These are phyloP conservation scores for Tulasnella sp. DNA, from an alignment of 768 basidiomycete species.

Conservation along the genomic window DNA sequence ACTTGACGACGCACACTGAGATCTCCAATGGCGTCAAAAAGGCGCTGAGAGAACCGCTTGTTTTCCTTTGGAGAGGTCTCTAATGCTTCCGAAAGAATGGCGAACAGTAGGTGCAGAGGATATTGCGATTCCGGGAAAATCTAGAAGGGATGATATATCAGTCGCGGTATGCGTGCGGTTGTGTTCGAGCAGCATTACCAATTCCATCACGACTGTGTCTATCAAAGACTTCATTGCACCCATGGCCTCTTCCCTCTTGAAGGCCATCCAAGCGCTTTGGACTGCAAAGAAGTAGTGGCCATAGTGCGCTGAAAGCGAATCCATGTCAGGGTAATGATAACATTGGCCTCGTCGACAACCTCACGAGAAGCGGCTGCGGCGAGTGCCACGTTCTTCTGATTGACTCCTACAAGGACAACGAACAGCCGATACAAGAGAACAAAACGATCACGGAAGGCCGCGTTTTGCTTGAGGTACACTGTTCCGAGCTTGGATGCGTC, in stretches of 20 bases:
- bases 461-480: conserved; percentile 39
- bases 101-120: conserved; percentile 52
- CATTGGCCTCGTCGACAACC: conserved; percentile 20
- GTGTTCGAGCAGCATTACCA: conserved; percentile 31
- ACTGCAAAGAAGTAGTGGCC: conserved; percentile 33
- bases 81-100: conserved; percentile 57
- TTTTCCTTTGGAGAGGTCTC: conserved; percentile 42
- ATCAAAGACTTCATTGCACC: conserved; percentile 61
- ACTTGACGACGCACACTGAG: conserved; percentile 43
- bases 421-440: conserved; percentile 56
- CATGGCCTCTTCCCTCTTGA: conserved; percentile 43
- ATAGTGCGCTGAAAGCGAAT: conserved; percentile 45
- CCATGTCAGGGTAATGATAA: background rate
- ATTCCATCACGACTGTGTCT: conserved; percentile 72
- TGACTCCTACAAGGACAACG: conserved; percentile 43
- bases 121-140: conserved; percentile 54
- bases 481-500: conserved; percentile 24
- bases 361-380: conserved; percentile 60
- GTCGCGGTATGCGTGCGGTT: background rate
- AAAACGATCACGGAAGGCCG: conserved; percentile 43
- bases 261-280: conserved; percentile 46
- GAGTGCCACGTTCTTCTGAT: conserved; percentile 54
- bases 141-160: background rate
- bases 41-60: conserved; percentile 48
- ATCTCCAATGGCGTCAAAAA: conserved; percentile 78